Conservation (phyloP, 805 yeast species). For the Candida arabinofermentans region DNA sequence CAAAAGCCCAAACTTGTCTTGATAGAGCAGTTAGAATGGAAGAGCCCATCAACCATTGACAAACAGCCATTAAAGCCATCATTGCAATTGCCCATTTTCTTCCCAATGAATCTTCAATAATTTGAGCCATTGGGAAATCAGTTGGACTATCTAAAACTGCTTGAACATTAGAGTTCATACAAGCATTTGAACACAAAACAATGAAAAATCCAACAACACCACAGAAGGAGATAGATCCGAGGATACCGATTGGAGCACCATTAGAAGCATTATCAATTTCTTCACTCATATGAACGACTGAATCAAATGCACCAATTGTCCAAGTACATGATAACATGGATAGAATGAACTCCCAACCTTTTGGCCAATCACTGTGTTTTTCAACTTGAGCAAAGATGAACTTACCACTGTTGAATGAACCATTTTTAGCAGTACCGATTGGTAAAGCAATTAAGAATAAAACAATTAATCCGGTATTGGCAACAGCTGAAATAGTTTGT, state of each 20-base stretch:
- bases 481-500: conserved; percentile 54
- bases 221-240: conserved; percentile 53
- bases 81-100: conserved; percentile 61
- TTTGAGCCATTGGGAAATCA: conserved; percentile 65
- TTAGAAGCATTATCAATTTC: conserved; percentile 61
- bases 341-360: conserved; percentile 49
- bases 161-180: conserved; percentile 43
- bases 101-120: conserved; percentile 59
- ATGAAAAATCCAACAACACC: conserved; percentile 56
- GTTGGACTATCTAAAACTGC: conserved; percentile 40
- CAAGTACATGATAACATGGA: conserved; percentile 61
- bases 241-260: conserved; percentile 63
- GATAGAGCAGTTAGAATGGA: conserved; percentile 60
- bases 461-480: conserved; percentile 49
- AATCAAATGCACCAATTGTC: conserved; percentile 73
- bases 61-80: conserved; percentile 52
- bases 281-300: conserved; percentile 70
- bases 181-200: conserved; percentile 49
- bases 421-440: conserved; percentile 44
- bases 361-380: conserved; percentile 52
- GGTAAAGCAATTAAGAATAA: conserved; percentile 63
- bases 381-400: conserved; percentile 53
- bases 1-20: conserved; percentile 71
- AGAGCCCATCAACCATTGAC: conserved; percentile 66
- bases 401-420: conserved; percentile 42